Conservation (phyloP, 2,329 filamentous ascomycete species). For the Fusarium irregulare region DNA sequence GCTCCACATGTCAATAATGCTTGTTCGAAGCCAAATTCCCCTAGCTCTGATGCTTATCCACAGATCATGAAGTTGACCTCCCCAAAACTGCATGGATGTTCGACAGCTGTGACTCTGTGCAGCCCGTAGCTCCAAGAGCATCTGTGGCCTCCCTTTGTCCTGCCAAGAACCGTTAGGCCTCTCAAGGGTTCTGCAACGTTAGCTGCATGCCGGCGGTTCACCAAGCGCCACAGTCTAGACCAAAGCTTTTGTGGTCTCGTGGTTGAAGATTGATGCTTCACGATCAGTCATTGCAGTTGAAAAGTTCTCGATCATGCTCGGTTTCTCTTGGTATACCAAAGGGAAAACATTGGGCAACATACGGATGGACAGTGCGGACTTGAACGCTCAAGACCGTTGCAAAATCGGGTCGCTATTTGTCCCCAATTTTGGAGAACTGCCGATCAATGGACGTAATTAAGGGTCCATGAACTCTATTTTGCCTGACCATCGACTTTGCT, state of each 20-base stretch:
- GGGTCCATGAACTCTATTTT: conserved; percentile 31
- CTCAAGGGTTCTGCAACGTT: conserved; percentile 28
- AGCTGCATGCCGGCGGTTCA: conserved; percentile 23
- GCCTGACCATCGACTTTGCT: conserved; percentile 6
- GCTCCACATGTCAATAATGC: conserved; percentile 25
- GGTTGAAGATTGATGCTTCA: conserved; percentile 15
- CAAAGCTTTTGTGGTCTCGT: conserved; percentile 23
- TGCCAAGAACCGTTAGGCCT: conserved; percentile 32
- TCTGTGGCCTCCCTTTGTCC: conserved; percentile 9
- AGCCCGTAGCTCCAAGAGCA: conserved; percentile 1
- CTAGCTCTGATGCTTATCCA: conserved; percentile 11
- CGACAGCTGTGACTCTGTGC: conserved; percentile 7
- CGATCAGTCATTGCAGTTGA: conserved; percentile 11
- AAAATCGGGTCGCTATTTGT: not conserved
- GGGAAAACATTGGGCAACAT: not conserved
- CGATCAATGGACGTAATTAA: conserved; percentile 22
- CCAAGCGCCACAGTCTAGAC: conserved; percentile 6
- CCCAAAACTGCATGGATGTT: conserved; percentile 22
- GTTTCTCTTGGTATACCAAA: not conserved
- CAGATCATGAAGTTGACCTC: conserved; percentile 24
- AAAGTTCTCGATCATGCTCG: not conserved
- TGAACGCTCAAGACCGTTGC: not conserved
- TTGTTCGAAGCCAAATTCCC: conserved; percentile 17
- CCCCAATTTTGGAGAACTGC: conserved; percentile 12
- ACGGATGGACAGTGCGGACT: not conserved